Percentiles rank a stretch among this genome's conserved stretches.
phyloP scores from a whole-genome alignment of 1,284 basidiomycete genomes.

The Pseudozyma pruni region DNA sequence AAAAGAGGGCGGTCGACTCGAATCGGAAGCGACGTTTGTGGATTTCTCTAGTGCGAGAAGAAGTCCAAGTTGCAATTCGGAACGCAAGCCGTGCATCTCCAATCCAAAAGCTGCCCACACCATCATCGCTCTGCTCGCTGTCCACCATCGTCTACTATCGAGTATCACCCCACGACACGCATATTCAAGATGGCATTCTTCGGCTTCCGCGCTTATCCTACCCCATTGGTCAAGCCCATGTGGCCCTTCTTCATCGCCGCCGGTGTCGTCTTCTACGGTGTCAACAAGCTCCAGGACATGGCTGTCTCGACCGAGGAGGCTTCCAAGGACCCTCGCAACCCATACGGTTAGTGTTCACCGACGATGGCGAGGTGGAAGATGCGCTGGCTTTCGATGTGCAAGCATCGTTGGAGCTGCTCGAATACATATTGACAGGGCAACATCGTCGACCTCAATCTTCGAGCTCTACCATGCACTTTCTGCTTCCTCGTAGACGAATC shows the following conservation, averaged over 20 bases:
- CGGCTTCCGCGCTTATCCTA: conserved; percentile 65
- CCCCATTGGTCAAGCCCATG: conserved; percentile 64
- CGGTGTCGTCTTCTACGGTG: conserved; percentile 60
- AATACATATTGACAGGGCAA: too few relatives aligned
- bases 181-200: conserved; percentile 57
- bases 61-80: neutral
- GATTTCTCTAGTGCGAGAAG: conserved; percentile 34
- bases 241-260: conserved; percentile 64
- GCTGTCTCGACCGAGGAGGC: conserved; percentile 60
- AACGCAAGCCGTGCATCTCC: conserved; percentile 1
- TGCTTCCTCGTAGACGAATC: neutral
- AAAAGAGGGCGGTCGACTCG: too few relatives aligned
- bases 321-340: conserved; percentile 66
- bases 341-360: conserved; percentile 55
- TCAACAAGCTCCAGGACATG: conserved; percentile 61
- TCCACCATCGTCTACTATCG: neutral
- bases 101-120: conserved; percentile 10
- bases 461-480: neutral
- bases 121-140: conserved; percentile 16
- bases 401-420: too few relatives aligned
- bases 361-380: neutral
- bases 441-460: too few relatives aligned
- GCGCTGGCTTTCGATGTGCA: too few relatives aligned
- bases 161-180: conserved; percentile 11
- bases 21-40: conserved; percentile 8